Conservation (phyloP, 2,329 filamentous ascomycete species). For the Alternaria consortialis region DNA sequence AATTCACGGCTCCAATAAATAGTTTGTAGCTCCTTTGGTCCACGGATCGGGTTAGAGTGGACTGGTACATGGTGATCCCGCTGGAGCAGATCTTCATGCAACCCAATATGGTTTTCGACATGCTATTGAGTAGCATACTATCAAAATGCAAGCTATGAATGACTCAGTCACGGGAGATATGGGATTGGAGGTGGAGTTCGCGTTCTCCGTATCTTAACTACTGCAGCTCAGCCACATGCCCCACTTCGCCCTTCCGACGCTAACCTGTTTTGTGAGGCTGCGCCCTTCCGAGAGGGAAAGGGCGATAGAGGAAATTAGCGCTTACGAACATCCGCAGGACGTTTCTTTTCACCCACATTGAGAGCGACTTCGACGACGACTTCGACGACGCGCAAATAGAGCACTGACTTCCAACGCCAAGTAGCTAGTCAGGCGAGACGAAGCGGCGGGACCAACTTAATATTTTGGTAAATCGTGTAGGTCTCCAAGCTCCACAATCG, state of each 20-base stretch:
- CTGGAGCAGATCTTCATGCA: neutral
- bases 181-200: neutral
- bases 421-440: neutral
- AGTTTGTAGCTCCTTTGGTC: neutral
- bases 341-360: slow-evolving; percentile 7
- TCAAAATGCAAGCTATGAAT: neutral
- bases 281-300: slow-evolving; percentile 22
- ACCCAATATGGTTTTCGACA: neutral
- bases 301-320: slow-evolving; percentile 25
- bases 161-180: neutral
- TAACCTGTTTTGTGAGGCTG: slow-evolving; percentile 16
- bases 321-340: slow-evolving; percentile 6
- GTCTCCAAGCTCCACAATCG: neutral
- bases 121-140: neutral
- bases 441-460: no score
- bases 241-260: slow-evolving; percentile 12
- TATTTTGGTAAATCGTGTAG: neutral
- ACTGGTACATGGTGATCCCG: neutral
- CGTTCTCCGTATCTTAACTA: slow-evolving; percentile 3
- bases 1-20: neutral
- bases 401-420: neutral
- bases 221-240: slow-evolving; percentile 17
- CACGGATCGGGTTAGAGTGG: neutral
- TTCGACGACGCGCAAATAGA: neutral
- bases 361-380: neutral